Conservation (phyloP, 176 grass and related monocot species). For the Rhynchospora breviuscula region DNA sequence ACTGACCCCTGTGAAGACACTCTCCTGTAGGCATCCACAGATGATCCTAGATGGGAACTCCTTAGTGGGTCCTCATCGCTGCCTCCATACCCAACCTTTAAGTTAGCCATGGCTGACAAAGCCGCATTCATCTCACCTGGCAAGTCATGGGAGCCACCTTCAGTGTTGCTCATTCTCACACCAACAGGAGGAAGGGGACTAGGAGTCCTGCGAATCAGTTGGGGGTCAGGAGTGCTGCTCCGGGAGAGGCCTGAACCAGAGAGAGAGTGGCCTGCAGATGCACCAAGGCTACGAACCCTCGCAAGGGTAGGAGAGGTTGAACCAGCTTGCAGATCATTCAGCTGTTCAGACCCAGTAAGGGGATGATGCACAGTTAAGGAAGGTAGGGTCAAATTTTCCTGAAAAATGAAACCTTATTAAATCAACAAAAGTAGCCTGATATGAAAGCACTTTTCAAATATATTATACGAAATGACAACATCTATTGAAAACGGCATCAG, state of each 20-base stretch:
- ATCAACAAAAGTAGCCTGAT: neutral
- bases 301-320: conserved; percentile 65
- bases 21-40: conserved; percentile 44
- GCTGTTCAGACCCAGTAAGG: conserved; percentile 45
- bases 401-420: neutral
- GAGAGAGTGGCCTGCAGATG: conserved; percentile 58
- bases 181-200: conserved; percentile 95
- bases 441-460: neutral
- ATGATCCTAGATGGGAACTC: conserved; percentile 5
- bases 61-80: conserved; percentile 11
- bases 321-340: conserved; percentile 61
- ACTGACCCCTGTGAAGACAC: conserved; percentile 36
- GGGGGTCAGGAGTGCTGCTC: conserved; percentile 71
- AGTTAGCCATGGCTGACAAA: conserved; percentile 51
- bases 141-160: conserved; percentile 35
- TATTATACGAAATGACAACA: neutral
- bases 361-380: conserved; percentile 40
- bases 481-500: neutral
- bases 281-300: conserved; percentile 78
- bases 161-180: conserved; percentile 55
- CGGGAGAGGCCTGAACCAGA: conserved; percentile 56
- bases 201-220: conserved; percentile 69
- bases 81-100: conserved; percentile 29
- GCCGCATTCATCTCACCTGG: conserved; percentile 40
- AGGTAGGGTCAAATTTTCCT: conserved; percentile 22